phyloP scores from a whole-genome alignment of 1,284 basidiomycete species.

The Gymnopus androsaceus region DNA sequence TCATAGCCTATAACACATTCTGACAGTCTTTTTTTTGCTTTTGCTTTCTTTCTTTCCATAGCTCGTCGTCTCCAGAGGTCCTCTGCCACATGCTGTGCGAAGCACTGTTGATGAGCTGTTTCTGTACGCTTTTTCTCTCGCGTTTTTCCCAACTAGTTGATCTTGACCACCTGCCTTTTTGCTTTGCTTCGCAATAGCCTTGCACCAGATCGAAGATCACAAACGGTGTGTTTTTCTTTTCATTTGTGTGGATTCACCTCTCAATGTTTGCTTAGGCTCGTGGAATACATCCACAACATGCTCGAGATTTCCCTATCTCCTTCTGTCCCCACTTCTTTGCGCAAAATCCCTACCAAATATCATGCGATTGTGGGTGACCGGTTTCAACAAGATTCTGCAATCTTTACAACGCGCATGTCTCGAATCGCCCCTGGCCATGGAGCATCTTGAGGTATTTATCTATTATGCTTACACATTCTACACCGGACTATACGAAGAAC shows the following conservation, averaged over 20 bases:
- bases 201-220: constrained; percentile 68
- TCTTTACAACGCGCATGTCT: constrained; percentile 83
- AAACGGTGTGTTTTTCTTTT: constrained; percentile 54
- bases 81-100: too few species aligned
- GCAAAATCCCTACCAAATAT: constrained; percentile 91
- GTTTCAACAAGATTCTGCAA: constrained; percentile 89
- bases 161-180: too few species aligned
- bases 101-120: too few species aligned
- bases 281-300: constrained; percentile 87
- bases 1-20: too few species aligned
- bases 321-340: constrained; percentile 83
- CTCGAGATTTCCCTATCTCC: constrained; percentile 86
- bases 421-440: constrained; percentile 59
- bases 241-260: neutral
- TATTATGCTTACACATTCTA: constrained; percentile 96
- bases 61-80: too few species aligned
- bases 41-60: too few species aligned
- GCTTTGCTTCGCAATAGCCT: too few species aligned
- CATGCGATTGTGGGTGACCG: constrained; percentile 89
- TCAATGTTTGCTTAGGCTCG: constrained; percentile 53
- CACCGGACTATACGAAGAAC: constrained; percentile 86
- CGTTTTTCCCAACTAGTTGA: too few species aligned
- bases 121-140: too few species aligned
- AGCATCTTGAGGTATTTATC: constrained; percentile 88
- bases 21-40: too few species aligned